phyloP scores from a whole-genome alignment of 2,329 filamentous ascomycete species.

The Chaetomiaceae sp. region DNA sequence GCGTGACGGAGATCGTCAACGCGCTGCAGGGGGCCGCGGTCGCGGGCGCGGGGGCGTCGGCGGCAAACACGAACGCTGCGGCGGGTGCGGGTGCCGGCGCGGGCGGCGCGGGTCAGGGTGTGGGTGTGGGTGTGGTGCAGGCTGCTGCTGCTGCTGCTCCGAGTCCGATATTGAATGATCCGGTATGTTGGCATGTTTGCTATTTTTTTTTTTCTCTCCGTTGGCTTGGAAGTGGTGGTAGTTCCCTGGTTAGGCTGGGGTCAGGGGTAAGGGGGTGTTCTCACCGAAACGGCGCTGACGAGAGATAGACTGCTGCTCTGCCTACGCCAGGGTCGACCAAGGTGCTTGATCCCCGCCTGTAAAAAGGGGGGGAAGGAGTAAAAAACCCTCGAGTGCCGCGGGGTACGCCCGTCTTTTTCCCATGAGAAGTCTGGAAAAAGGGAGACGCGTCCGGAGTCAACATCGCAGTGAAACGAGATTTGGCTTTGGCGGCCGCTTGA shows the following conservation, averaged over 20 bases:
- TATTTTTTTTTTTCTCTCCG: not conserved
- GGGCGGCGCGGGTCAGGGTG: not conserved
- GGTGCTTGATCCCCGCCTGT: not conserved
- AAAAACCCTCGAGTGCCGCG: too few species aligned
- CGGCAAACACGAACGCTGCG: not conserved
- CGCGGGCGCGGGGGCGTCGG: conserved; percentile 35
- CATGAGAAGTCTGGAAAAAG: too few species aligned
- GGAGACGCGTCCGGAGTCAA: too few species aligned
- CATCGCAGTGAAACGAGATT: too few species aligned
- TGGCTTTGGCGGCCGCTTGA: too few species aligned
- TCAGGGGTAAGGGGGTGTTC: too few species aligned
- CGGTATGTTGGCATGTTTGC: not conserved
- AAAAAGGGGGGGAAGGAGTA: too few species aligned
- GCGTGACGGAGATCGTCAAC: conserved; percentile 33
- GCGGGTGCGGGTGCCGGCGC: not conserved
- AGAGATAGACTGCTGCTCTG: not conserved
- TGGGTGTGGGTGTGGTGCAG: not conserved
- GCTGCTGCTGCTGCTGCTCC: not conserved
- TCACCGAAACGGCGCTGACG: too few species aligned
- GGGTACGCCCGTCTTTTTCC: too few species aligned
- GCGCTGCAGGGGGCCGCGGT: conserved; percentile 41
- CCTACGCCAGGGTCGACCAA: not conserved
- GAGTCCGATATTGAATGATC: conserved; percentile 3
- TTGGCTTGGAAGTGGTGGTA: too few species aligned
- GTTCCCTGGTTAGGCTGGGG: too few species aligned